These are phyloP conservation scores for Boletus sp. DNA, from an alignment of 768 basidiomycete species.

Conservation along the genomic window DNA sequence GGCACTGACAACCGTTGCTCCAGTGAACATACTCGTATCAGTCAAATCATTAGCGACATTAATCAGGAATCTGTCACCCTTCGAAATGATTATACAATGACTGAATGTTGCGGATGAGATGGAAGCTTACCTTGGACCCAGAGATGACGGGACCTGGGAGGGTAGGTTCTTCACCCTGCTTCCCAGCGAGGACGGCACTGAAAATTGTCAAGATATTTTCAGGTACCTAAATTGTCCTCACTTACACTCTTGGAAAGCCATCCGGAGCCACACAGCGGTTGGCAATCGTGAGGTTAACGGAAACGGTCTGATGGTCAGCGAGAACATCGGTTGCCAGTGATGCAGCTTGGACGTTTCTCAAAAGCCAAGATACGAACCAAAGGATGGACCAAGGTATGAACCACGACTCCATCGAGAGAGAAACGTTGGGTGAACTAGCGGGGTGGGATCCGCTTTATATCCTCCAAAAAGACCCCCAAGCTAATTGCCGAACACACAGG, in stretches of 20 bases:
- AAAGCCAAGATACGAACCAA: not conserved
- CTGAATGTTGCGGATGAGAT: not conserved
- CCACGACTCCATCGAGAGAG: not conserved
- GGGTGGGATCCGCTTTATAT: not conserved
- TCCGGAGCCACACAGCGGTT: conserved; percentile 11
- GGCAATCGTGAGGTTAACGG: not conserved
- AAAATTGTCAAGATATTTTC: conserved; percentile 1
- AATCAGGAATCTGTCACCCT: conserved; percentile 21
- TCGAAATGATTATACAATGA: not conserved
- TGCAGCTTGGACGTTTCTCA: not conserved
- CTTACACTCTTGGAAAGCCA: conserved; percentile 13
- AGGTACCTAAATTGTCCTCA: too few relatives aligned
- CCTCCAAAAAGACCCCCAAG: not conserved
- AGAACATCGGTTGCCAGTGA: not conserved
- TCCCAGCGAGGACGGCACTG: conserved; percentile 37
- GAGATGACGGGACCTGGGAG: conserved; percentile 42
- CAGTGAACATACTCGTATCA: conserved; percentile 18
- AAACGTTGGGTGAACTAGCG: not conserved
- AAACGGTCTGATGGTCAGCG: not conserved
- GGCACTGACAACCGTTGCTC: conserved; percentile 23
- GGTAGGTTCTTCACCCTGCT: conserved; percentile 8
- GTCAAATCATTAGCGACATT: conserved; percentile 17
- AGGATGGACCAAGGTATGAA: not conserved
- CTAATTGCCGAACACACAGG: not conserved
- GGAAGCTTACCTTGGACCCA: conserved; percentile 32